Evolutionary conservation across 192 early-diverging fungal species (phyloP), one percentile per base, ranked within the genome.

Genomic region (Phlyctochytrium arcticum): DNA sequence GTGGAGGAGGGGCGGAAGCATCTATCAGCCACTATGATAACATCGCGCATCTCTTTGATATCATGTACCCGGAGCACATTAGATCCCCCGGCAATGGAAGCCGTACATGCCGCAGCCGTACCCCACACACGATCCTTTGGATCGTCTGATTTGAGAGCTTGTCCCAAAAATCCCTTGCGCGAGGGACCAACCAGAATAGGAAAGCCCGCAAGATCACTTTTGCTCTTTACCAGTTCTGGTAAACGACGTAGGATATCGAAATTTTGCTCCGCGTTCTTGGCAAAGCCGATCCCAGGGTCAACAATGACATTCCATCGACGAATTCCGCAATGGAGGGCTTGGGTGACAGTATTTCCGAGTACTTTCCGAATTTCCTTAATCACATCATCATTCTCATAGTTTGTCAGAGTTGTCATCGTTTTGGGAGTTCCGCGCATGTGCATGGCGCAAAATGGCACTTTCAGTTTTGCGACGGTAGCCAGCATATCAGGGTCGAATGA

Each of bases 281-380:
- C 93, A 80, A 99, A 99, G 1, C 97, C 97, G 59, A 99, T 85
- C 24, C 97, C 97, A 10, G 97, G 97, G 64, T 99, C 97, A 3
- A 96, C 73, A 62, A 95, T 89, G 26, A 99, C 92, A 73, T 98
- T 98, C 97, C 97, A 99, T 9, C 94, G 81, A 39, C 85, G 80
- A 4, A 99, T 85, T 47, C 96, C 96, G 2, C 80, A 77, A n/a
- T 75, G 67, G 21, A 95, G 74, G 1, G 95, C 93, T 19, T 68
- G 72, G 47, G 86, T 69, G 21, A 95, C 82, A 7, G 81, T 73
- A 55, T 75, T 74, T 23, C 78, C 74, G n/a, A 99, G 80, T 65
- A 87, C 88, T 6, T 71, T 65, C 37, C 83, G 79, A 35, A 95
- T 85, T 55, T 84, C 89, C 3, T 68, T 73, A 6, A 95, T 77